A percentile compares a stretch with the other conserved stretches of the same genome.
phyloP scores from a whole-genome alignment of 2,329 filamentous ascomycete genomes.

The Geosmithia morbida region DNA sequence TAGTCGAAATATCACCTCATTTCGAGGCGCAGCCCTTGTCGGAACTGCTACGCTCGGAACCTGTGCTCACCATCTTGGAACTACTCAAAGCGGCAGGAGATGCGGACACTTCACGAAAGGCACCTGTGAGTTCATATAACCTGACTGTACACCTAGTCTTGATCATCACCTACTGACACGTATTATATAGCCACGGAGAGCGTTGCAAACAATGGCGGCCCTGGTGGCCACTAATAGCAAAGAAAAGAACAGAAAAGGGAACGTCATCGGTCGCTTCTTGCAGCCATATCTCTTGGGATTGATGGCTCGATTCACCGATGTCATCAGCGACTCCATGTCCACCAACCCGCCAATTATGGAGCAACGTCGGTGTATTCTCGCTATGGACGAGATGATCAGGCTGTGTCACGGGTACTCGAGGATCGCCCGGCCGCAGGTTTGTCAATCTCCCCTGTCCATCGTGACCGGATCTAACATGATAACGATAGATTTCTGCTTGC shows the following conservation, averaged over 20 bases:
- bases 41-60: slow-evolving; percentile 59
- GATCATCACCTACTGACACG: neutral
- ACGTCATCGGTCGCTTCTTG: slow-evolving; percentile 59
- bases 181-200: slow-evolving; percentile 22
- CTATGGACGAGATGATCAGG: slow-evolving; percentile 76
- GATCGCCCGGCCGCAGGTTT: slow-evolving; percentile 71
- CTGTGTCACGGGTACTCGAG: slow-evolving; percentile 60
- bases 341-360: slow-evolving; percentile 45
- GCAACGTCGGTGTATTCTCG: slow-evolving; percentile 63
- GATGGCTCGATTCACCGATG: slow-evolving; percentile 67
- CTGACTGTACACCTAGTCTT: neutral
- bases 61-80: slow-evolving; percentile 63
- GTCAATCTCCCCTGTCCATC: slow-evolving; percentile 6
- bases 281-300: slow-evolving; percentile 75
- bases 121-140: slow-evolving; percentile 27
- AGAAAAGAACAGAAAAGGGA: slow-evolving; percentile 33
- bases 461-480: slow-evolving; percentile 6
- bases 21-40: slow-evolving; percentile 54
- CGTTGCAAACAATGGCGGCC: slow-evolving; percentile 29
- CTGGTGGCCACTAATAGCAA: slow-evolving; percentile 24
- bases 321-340: slow-evolving; percentile 53
- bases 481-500: slow-evolving; percentile 68
- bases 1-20: slow-evolving; percentile 54
- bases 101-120: slow-evolving; percentile 38
- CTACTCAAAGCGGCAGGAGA: slow-evolving; percentile 70